Evolutionary conservation across 768 basidiomycete genomes (phyloP), one percentile per base, ranked within the genome.

Genomic region (Podaxis sp.): DNA sequence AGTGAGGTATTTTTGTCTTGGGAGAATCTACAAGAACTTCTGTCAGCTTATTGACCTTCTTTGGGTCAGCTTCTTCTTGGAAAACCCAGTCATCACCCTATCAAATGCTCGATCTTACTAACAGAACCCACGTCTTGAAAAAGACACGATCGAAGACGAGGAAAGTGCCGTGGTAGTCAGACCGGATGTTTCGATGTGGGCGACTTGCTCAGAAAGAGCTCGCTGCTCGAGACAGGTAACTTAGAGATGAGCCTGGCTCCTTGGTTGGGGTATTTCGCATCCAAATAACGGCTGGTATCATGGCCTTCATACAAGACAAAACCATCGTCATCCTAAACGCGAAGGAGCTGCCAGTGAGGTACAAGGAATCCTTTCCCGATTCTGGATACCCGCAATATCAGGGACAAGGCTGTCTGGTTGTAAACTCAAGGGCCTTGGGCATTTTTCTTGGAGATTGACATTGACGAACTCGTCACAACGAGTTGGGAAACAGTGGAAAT

Each of bases 301-400:
- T 87, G 84, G 41, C 80, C 82, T 68, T 88, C 87, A 73, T 81
- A 89, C n/a, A 91, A 67, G 60, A 82, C 73, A 70, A 89, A 84
- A 2, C 86, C 88, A 44, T 86, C 86, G 26, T 89, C 87, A 56
- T 86, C 77, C 81, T 83, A 56, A 22, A 46, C 12, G n/a, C 44
- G 44, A 17, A 46, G 20, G 44, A 33, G 44, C 20, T 8, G 44
- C 15, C 41, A 44, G 13, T 15, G 20, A 46, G 15, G 20, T 20
- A 20, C 20, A 17, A 46, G 37, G 37, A 22, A 30, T 20, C 22
- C 13, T 48, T 40, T 5, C 22, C 36, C 12, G 30, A 38, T 1
- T 17, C 4, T 4, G 17, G 37, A 30, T 4, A 65, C 72, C 51
- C 55, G 73, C 77, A 58, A 84, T 72, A 67, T 75, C 78, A 2